phyloP scores from a whole-genome alignment of 345 rosid genomes.

The Citrus australasica region DNA sequence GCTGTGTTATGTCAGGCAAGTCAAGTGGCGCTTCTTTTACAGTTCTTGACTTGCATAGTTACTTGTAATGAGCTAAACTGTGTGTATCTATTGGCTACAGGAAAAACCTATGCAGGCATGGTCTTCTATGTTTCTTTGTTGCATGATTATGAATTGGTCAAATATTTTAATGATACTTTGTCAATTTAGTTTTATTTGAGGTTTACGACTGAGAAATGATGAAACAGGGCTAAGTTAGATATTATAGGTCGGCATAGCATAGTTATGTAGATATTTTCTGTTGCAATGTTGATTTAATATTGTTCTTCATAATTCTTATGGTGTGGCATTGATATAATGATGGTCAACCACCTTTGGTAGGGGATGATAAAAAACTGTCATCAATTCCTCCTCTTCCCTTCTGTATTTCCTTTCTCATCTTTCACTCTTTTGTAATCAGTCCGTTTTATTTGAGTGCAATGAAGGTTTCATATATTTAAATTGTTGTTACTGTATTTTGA shows the following conservation, averaged over 20 bases:
- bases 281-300: too few relatives aligned
- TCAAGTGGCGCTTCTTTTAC: conserved; percentile 6
- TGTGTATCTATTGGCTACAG: conserved; percentile 3
- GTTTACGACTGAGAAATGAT: background rate
- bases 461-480: background rate
- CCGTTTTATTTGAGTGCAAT: background rate
- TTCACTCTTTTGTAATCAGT: background rate
- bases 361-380: too few relatives aligned
- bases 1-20: conserved; percentile 15
- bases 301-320: too few relatives aligned
- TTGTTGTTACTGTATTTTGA: background rate
- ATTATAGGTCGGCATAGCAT: background rate
- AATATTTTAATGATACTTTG: background rate
- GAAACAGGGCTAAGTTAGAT: background rate
- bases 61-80: conserved; percentile 5
- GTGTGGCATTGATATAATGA: too few relatives aligned
- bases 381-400: too few relatives aligned
- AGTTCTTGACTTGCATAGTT: conserved; percentile 13
- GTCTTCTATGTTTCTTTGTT: conserved; percentile 4
- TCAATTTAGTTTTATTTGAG: background rate
- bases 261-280: background rate
- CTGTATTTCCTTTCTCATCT: background rate
- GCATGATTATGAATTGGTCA: background rate
- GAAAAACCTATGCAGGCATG: conserved; percentile 3
- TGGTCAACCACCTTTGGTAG: too few relatives aligned